Conservation (phyloP, 1,284 basidiomycete species). For the Gomphus bonarii region DNA sequence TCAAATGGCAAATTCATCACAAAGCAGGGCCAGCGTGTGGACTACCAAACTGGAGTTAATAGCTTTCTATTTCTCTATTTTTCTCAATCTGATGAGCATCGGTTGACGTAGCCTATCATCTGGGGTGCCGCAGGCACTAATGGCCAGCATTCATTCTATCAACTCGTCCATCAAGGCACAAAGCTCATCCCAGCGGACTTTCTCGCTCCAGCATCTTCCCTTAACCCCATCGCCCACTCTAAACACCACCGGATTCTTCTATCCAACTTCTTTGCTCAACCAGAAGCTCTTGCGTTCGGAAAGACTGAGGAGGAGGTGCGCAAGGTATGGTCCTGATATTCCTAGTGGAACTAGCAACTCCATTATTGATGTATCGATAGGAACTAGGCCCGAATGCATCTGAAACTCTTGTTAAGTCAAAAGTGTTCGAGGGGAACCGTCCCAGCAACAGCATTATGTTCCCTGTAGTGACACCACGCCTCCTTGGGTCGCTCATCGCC, state of each 20-base stretch:
- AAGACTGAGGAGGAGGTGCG: constrained; percentile 88
- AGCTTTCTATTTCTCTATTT: background rate
- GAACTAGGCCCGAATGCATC: constrained; percentile 75
- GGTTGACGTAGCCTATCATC: constrained; percentile 70
- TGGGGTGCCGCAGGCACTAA: constrained; percentile 99
- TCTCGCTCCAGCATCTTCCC: constrained; percentile 87
- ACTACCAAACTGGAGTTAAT: constrained; percentile 92
- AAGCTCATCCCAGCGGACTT: constrained; percentile 94
- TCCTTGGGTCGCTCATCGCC: constrained; percentile 84
- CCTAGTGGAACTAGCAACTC: background rate
- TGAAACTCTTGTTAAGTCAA: constrained; percentile 86
- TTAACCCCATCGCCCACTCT: constrained; percentile 79
- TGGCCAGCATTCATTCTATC: constrained; percentile 99
- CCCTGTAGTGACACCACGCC: constrained; percentile 84
- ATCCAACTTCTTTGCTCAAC: constrained; percentile 97
- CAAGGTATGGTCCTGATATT: constrained; percentile 19
- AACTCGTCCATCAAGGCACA: constrained; percentile 92
- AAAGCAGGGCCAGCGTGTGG: constrained; percentile 84
- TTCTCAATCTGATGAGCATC: constrained; percentile 8
- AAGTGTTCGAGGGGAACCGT: constrained; percentile 96
- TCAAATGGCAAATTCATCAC: constrained; percentile 97
- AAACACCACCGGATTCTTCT: constrained; percentile 97
- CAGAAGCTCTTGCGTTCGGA: constrained; percentile 94
- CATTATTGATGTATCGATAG: constrained; percentile 20
- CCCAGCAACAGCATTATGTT: constrained; percentile 97